phyloP scores from a whole-genome alignment of 2,329 filamentous ascomycete genomes.

The Sphaerulina musiva region DNA sequence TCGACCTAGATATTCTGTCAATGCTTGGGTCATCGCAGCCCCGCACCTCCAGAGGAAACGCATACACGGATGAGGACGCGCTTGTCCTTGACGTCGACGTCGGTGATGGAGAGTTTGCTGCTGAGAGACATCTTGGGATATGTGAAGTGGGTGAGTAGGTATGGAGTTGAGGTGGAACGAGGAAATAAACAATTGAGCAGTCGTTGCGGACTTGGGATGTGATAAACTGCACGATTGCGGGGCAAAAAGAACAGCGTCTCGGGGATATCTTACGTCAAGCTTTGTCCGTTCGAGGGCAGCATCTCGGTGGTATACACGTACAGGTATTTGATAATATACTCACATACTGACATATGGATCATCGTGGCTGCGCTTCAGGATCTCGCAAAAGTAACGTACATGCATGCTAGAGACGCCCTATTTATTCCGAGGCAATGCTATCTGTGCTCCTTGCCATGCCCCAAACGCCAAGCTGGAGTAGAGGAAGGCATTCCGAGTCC shows the following conservation, averaged over 20 bases:
- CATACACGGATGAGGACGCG: slow-evolving; percentile 86
- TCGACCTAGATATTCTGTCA: slow-evolving; percentile 61
- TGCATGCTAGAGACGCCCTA: not conserved
- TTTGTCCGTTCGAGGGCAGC: no score
- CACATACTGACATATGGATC: not conserved
- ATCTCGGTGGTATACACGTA: no score
- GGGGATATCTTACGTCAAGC: no score
- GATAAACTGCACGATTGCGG: no score
- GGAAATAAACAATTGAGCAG: not conserved
- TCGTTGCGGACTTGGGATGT: not conserved
- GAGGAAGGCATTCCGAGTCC: slow-evolving; percentile 5
- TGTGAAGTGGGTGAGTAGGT: not conserved
- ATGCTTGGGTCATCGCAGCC: not conserved
- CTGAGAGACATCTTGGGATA: slow-evolving; percentile 78
- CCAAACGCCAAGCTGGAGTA: slow-evolving; percentile 11
- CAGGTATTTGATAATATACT: not conserved
- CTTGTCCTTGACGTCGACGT: slow-evolving; percentile 97
- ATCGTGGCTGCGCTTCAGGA: no score
- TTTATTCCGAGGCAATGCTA: slow-evolving; percentile 14
- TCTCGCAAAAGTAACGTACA: not conserved
- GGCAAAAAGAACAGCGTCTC: no score
- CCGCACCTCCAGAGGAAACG: not conserved
- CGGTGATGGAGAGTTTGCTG: slow-evolving; percentile 94
- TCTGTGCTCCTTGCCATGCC: slow-evolving; percentile 4
- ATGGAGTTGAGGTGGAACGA: not conserved